Evolutionary conservation across 495 filamentous ascomycete genomes (phyloP).

Genomic region (Chaetomium cochliodes): DNA sequence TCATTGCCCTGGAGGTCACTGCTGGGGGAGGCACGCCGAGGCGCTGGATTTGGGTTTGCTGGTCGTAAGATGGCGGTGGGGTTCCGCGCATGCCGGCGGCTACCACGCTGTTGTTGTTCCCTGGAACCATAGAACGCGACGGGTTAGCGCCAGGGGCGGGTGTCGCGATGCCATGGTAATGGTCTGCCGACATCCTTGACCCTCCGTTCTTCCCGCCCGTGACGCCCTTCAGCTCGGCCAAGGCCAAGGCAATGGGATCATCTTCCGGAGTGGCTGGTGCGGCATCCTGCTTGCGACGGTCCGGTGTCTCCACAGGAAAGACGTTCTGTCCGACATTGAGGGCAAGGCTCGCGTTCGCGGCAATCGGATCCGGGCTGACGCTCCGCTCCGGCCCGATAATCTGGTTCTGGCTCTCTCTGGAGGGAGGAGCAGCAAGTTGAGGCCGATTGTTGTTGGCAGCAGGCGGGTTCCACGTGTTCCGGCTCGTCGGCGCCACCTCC

Average conservation of each 20-base stretch:
- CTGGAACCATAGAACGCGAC: slow-evolving; percentile 38
- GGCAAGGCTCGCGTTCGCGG: slow-evolving; percentile 88
- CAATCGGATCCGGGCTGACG: slow-evolving; percentile 78
- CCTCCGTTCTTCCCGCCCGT: slow-evolving; percentile 39
- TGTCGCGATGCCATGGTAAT: slow-evolving; percentile 85
- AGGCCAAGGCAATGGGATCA: slow-evolving; percentile 88
- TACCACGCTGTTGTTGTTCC: slow-evolving; percentile 40
- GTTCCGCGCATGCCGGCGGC: slow-evolving; percentile 61
- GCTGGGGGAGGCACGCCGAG: slow-evolving; percentile 90
- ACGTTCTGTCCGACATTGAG: slow-evolving; percentile 97
- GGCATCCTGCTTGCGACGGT: slow-evolving; percentile 44
- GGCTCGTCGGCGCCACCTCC: slow-evolving; percentile 50
- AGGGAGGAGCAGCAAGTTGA: slow-evolving; percentile 26
- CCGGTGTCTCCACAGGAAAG: slow-evolving; percentile 89
- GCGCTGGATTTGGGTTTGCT: slow-evolving; percentile 66
- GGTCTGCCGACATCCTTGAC: slow-evolving; percentile 90
- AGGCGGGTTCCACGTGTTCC: slow-evolving; percentile 58
- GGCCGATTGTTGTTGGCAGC: slow-evolving; percentile 25
- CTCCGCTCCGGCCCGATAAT: slow-evolving; percentile 46
- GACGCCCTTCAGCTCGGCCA: slow-evolving; percentile 88
- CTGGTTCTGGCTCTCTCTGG: slow-evolving; percentile 21
- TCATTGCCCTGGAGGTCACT: slow-evolving; percentile 88
- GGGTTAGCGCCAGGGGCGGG: slow-evolving; percentile 61
- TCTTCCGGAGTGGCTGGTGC: slow-evolving; percentile 43
- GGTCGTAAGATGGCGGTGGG: slow-evolving; percentile 83